These are phyloP conservation scores for Oenanthe javanica DNA, from an alignment of 140 eudicot genomes.

Conservation along the genomic window DNA sequence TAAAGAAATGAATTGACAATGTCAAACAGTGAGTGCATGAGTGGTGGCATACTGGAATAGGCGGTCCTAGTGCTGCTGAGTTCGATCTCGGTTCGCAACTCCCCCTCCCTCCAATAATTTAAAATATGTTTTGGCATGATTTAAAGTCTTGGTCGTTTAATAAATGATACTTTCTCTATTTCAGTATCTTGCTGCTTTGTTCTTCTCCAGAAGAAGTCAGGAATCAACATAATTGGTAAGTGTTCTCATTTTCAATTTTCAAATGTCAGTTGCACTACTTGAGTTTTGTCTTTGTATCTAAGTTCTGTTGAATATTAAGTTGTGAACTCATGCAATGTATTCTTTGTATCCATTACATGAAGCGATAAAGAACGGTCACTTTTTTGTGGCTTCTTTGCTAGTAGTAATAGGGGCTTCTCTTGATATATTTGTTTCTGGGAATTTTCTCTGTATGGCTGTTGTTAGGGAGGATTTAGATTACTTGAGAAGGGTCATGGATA, in stretches of 20 bases:
- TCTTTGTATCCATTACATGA: slow-evolving; percentile 38
- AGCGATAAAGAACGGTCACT: slow-evolving; percentile 61
- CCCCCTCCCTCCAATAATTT: background rate
- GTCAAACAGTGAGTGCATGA: background rate
- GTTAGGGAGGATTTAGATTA: slow-evolving; percentile 42
- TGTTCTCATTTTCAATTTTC: background rate
- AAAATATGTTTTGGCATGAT: background rate
- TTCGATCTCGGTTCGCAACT: background rate
- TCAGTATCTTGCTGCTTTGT: slow-evolving; percentile 66
- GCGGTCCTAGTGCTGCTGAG: background rate
- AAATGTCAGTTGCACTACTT: background rate
- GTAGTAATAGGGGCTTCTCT: slow-evolving; percentile 50
- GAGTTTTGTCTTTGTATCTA: background rate
- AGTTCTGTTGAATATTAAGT: background rate
- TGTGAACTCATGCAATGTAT: background rate
- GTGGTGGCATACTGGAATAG: background rate
- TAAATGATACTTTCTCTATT: background rate
- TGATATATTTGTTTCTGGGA: slow-evolving; percentile 38
- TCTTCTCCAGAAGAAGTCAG: slow-evolving; percentile 41
- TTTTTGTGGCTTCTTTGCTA: slow-evolving; percentile 50
- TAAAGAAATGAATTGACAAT: background rate
- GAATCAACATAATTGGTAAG: slow-evolving; percentile 42
- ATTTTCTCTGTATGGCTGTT: slow-evolving; percentile 46
- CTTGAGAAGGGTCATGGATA: slow-evolving; percentile 32
- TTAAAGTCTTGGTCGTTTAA: background rate